These are phyloP conservation scores for Monilinia laxa DNA, from an alignment of 2,329 filamentous ascomycete genomes.

Conservation along the genomic window DNA sequence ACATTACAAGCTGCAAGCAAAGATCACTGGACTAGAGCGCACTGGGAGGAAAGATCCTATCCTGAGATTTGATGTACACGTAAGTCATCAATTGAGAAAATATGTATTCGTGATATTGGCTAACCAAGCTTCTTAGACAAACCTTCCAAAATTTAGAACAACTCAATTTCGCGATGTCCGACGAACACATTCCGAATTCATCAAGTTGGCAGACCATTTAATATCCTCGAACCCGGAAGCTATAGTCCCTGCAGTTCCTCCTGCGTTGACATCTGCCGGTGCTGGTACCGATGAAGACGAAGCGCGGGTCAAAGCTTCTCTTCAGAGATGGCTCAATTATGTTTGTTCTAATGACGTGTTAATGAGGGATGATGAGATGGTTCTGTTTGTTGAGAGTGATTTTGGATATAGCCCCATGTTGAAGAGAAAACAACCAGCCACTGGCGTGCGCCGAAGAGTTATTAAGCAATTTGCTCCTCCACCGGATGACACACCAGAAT, in stretches of 20 bases:
- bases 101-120: conserved; percentile 12
- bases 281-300: conserved; percentile 97
- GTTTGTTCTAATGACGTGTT: conserved; percentile 90
- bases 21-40: conserved; percentile 89
- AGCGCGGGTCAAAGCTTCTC: conserved; percentile 76
- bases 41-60: conserved; percentile 95
- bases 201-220: conserved; percentile 92
- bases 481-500: conserved; percentile 92
- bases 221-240: conserved; percentile 98
- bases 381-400: conserved; percentile 98
- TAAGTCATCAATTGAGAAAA: conserved; percentile 49
- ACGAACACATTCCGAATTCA: conserved; percentile 90
- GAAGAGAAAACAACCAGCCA: conserved; percentile 93
- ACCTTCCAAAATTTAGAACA: conserved; percentile 95
- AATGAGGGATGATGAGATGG: conserved; percentile 94
- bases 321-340: conserved; percentile 94
- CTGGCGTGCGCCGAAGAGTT: conserved; percentile 89
- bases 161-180: conserved; percentile 98
- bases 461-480: conserved; percentile 98
- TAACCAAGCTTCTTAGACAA: conserved; percentile 63
- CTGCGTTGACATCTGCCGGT: conserved; percentile 90
- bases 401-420: conserved; percentile 97
- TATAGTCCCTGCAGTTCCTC: conserved; percentile 88
- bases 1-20: conserved; percentile 84
- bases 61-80: conserved; percentile 92